A percentile compares a stretch with the other conserved stretches of the same genome.
Conservation (phyloP, 345 rosid genomes). For the Eutrema japonicum region DNA sequence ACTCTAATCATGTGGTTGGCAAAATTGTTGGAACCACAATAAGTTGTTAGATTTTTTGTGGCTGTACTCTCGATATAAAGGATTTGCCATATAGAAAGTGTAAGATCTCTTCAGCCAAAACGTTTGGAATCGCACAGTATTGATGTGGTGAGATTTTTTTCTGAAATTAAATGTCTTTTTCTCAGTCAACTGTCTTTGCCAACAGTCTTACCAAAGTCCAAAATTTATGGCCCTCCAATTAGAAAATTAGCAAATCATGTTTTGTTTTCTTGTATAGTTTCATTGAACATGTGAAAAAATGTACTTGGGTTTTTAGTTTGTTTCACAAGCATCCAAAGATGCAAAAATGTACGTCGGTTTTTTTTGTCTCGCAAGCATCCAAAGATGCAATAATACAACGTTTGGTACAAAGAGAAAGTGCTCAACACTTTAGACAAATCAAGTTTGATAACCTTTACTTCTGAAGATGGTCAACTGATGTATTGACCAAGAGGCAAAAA, state of each 20-base stretch:
- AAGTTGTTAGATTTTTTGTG: neutral
- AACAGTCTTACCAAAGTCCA: slow-evolving; percentile 17
- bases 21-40: neutral
- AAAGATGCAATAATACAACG: slow-evolving; percentile 22
- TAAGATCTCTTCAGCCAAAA: slow-evolving; percentile 1
- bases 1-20: neutral
- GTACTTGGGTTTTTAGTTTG: neutral
- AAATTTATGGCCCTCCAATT: slow-evolving; percentile 9
- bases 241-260: slow-evolving; percentile 4
- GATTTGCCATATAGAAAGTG: neutral
- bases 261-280: neutral
- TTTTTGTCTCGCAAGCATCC: slow-evolving; percentile 12
- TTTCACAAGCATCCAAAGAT: slow-evolving; percentile 23
- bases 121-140: slow-evolving; percentile 14
- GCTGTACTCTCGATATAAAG: neutral
- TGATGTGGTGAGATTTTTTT: slow-evolving; percentile 6
- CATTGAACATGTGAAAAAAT: slow-evolving; percentile 1
- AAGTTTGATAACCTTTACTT: slow-evolving; percentile 8
- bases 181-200: slow-evolving; percentile 5
- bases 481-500: slow-evolving; percentile 8
- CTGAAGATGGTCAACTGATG: slow-evolving; percentile 32
- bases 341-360: neutral
- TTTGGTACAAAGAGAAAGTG: neutral
- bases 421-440: neutral
- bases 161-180: slow-evolving; percentile 17